Percentiles rank a stretch among this genome's conserved stretches.
Conservation (phyloP, 345 rosid genomes). For the Geranium brycei region DNA sequence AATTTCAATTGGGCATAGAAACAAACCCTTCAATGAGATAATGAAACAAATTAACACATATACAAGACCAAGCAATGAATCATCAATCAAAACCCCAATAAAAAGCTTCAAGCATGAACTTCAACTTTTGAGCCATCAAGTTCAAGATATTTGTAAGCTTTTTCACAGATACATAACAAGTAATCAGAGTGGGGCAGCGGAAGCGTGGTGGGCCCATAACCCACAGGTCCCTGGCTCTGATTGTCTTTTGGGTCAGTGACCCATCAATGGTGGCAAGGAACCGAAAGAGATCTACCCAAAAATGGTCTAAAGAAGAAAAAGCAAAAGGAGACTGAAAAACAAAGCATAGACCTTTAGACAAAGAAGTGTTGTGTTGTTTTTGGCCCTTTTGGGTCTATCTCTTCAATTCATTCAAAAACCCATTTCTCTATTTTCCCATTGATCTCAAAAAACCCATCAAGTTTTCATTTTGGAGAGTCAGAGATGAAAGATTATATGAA, state of each 20-base stretch:
- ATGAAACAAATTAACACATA: too few relatives aligned
- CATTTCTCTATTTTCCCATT: neutral
- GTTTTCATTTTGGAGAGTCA: neutral
- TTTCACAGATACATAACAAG: too few relatives aligned
- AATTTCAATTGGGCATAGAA: too few relatives aligned
- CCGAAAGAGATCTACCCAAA: too few relatives aligned
- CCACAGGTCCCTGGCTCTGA: constrained; percentile 77
- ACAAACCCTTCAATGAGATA: too few relatives aligned
- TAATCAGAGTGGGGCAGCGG: constrained; percentile 44
- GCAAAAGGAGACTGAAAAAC: neutral
- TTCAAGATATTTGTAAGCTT: too few relatives aligned
- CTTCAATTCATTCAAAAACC: constrained; percentile 1
- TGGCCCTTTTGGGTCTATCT: neutral
- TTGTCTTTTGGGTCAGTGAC: too few relatives aligned
- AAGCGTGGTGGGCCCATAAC: constrained; percentile 82
- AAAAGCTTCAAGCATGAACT: too few relatives aligned
- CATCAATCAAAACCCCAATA: too few relatives aligned
- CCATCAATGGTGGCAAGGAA: too few relatives aligned
- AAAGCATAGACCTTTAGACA: constrained; percentile 5
- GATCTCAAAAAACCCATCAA: neutral
- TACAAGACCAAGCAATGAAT: too few relatives aligned
- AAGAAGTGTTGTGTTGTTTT: neutral
- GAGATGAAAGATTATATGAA: constrained; percentile 19
- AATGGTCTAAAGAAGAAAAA: constrained; percentile 11
- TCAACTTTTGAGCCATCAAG: too few relatives aligned